A percentile compares a stretch with the other conserved stretches of the same genome.
Evolutionary conservation across 257 asterid species (phyloP).

Genomic region (Nicotiana tabacum): DNA sequence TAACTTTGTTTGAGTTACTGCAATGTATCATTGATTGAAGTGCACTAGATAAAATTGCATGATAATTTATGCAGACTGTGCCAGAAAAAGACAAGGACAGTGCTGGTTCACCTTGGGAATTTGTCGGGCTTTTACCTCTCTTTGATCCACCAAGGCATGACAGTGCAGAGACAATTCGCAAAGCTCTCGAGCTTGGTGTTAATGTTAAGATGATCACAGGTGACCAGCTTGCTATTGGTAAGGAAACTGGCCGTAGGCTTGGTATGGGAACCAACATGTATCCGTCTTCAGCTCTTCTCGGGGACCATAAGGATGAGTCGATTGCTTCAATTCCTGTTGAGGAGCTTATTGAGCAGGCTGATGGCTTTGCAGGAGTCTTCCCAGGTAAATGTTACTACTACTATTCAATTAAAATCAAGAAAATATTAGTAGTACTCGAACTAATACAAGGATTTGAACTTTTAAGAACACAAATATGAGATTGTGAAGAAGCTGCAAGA

Average conservation of each 20-base stretch:
- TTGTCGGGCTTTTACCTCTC: slow-evolving; percentile 57
- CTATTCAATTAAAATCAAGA: background rate
- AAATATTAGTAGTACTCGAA: background rate
- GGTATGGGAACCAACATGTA: slow-evolving; percentile 94
- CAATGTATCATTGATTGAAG: background rate
- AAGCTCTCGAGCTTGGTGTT: slow-evolving; percentile 61
- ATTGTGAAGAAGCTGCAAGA: slow-evolving; percentile 75
- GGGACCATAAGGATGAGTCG: slow-evolving; percentile 53
- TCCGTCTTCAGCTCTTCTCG: slow-evolving; percentile 74
- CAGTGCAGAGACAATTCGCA: slow-evolving; percentile 65
- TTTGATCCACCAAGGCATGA: slow-evolving; percentile 76
- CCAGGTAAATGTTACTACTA: slow-evolving; percentile 41
- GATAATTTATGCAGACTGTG: slow-evolving; percentile 26
- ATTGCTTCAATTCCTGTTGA: slow-evolving; percentile 54
- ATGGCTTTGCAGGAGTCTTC: slow-evolving; percentile 86
- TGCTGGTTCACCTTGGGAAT: slow-evolving; percentile 54
- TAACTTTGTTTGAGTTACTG: background rate
- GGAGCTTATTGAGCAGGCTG: slow-evolving; percentile 73
- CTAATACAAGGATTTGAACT: background rate
- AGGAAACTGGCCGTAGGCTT: slow-evolving; percentile 74
- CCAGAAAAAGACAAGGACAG: slow-evolving; percentile 45
- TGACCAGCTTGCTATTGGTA: slow-evolving; percentile 81
- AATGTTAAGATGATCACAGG: slow-evolving; percentile 77
- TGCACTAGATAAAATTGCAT: too few relatives aligned
- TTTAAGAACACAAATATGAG: slow-evolving; percentile 75